Evolutionary conservation across 1,284 basidiomycete species (phyloP).

Genomic region (Inonotus hispidus): DNA sequence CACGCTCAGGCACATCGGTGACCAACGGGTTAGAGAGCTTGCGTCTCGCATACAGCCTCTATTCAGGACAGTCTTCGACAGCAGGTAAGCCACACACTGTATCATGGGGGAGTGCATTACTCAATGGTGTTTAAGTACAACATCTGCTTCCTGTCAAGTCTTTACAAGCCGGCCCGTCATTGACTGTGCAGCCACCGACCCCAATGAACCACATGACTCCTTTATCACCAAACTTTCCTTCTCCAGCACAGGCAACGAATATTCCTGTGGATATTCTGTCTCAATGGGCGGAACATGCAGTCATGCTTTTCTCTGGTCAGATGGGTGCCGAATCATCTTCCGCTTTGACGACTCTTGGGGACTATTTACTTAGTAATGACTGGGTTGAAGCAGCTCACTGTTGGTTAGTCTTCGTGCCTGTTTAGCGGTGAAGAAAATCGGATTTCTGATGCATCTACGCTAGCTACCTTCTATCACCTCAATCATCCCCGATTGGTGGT

Average conservation of each 20-base stretch:
- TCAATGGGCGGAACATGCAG: slow-evolving; percentile 84
- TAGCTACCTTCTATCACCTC: slow-evolving; percentile 86
- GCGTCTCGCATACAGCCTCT: slow-evolving; percentile 80
- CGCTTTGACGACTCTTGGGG: slow-evolving; percentile 85
- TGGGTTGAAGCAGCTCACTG: slow-evolving; percentile 86
- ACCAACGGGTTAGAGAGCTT: slow-evolving; percentile 64
- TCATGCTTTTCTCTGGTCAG: slow-evolving; percentile 79
- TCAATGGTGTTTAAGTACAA: slow-evolving; percentile 50
- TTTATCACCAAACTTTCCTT: slow-evolving; percentile 57
- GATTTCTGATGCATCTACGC: slow-evolving; percentile 13
- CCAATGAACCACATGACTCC: slow-evolving; percentile 45
- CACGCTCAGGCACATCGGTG: slow-evolving; percentile 22
- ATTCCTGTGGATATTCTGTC: slow-evolving; percentile 55
- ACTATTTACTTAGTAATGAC: slow-evolving; percentile 68
- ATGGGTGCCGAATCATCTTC: slow-evolving; percentile 58
- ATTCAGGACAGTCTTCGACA: slow-evolving; percentile 75
- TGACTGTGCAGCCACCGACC: slow-evolving; percentile 35
- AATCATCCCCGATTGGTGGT: slow-evolving; percentile 73
- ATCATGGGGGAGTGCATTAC: slow-evolving; percentile 7
- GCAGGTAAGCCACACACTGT: slow-evolving; percentile 47
- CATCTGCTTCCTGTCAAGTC: slow-evolving; percentile 64
- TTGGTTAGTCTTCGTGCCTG: slow-evolving; percentile 52
- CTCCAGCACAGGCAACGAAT: slow-evolving; percentile 35
- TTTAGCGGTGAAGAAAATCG: neutral
- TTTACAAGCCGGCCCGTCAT: slow-evolving; percentile 35